phyloP scores from a whole-genome alignment of 768 basidiomycete species.

The Pholiota molesta region DNA sequence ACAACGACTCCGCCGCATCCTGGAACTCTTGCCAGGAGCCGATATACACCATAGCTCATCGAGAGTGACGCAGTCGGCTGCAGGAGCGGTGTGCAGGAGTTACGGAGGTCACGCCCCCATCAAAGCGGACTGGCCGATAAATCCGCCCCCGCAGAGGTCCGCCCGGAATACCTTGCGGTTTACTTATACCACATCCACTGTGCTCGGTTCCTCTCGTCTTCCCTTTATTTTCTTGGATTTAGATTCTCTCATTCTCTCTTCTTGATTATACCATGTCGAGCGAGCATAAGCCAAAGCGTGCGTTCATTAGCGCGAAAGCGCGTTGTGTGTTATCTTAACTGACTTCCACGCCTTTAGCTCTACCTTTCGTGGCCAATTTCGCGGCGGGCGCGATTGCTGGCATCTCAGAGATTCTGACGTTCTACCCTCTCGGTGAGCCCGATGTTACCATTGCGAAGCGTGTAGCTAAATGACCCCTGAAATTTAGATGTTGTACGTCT shows the following conservation, averaged over 20 bases:
- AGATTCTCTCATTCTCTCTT: background rate
- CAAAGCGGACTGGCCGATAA: conserved; percentile 23
- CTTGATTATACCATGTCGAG: conserved; percentile 21
- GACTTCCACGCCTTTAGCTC: conserved; percentile 45
- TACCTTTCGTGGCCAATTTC: conserved; percentile 89
- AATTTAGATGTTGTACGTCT: conserved; percentile 80
- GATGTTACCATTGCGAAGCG: conserved; percentile 1
- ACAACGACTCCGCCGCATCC: conserved; percentile 87
- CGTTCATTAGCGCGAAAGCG: conserved; percentile 8
- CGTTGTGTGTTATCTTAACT: conserved; percentile 5
- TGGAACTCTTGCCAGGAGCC: conserved; percentile 89
- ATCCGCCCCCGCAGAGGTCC: conserved; percentile 22
- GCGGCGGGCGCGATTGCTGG: conserved; percentile 96
- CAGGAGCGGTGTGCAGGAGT: conserved; percentile 17
- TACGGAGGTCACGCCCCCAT: conserved; percentile 6
- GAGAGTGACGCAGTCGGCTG: conserved; percentile 28
- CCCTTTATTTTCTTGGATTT: background rate
- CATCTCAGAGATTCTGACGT: conserved; percentile 79
- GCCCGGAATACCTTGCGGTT: conserved; percentile 12
- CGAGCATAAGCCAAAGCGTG: conserved; percentile 36
- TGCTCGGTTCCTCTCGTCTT: background rate
- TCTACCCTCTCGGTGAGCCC: conserved; percentile 84
- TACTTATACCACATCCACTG: background rate
- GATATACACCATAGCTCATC: conserved; percentile 85
- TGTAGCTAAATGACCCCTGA: background rate